Evolutionary conservation across 495 filamentous ascomycete species (phyloP).

Genomic region (Rostrohypoxylon terebratum): DNA sequence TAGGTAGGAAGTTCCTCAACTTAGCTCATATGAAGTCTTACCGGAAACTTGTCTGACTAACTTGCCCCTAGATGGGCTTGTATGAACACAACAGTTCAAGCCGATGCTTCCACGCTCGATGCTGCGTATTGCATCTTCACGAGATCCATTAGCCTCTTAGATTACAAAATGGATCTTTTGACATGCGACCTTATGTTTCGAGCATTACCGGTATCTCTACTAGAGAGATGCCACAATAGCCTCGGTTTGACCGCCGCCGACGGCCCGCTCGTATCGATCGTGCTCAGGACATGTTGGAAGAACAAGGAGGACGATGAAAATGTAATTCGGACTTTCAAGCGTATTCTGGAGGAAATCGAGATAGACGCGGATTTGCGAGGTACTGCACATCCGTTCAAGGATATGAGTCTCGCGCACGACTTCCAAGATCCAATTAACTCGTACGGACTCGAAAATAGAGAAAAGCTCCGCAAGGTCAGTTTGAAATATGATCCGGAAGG

Average conservation of each 20-base stretch:
- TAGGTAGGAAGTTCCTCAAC: no score
- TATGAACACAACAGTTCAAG: constrained; percentile 42
- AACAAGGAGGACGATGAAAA: constrained; percentile 35
- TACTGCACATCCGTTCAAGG: constrained; percentile 43
- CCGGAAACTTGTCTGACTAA: no score
- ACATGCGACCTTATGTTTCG: constrained; percentile 42
- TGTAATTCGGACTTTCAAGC: constrained; percentile 20
- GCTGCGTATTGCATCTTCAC: constrained; percentile 29
- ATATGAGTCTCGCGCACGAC: constrained; percentile 58
- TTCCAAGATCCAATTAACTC: constrained; percentile 60
- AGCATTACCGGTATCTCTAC: constrained; percentile 43
- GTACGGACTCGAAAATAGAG: constrained; percentile 60
- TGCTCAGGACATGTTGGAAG: constrained; percentile 33
- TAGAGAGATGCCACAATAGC: constrained; percentile 44
- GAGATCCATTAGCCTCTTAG: constrained; percentile 18
- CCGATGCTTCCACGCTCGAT: constrained; percentile 31
- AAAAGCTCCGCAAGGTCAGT: constrained; percentile 52
- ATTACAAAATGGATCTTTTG: constrained; percentile 23
- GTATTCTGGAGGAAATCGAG: constrained; percentile 27
- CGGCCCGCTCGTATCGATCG: constrained; percentile 34
- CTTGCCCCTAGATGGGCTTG: constrained; percentile 16
- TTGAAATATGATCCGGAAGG: constrained; percentile 63
- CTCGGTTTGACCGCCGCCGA: constrained; percentile 36
- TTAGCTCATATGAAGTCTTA: no score
- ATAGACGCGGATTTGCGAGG: constrained; percentile 34